Percentiles rank a stretch among this genome's conserved stretches.
Conservation (phyloP, 2,329 filamentous ascomycete species). For the Neurospora sp. region DNA sequence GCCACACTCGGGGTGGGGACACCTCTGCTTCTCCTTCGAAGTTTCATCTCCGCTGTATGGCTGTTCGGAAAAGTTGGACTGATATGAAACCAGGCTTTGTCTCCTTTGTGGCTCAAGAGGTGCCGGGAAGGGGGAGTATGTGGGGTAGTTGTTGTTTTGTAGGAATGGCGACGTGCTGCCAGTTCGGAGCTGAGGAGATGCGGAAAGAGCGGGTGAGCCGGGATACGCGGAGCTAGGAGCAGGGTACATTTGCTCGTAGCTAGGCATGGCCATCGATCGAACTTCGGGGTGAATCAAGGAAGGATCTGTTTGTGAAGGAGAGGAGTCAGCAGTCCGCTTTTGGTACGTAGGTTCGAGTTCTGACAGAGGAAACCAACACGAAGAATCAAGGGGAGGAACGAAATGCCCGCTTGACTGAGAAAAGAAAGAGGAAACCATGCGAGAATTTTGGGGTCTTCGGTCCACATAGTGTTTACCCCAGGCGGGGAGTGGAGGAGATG, state of each 20-base stretch:
- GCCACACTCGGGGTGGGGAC: slow-evolving; percentile 75
- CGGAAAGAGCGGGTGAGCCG: slow-evolving; percentile 54
- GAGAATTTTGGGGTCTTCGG: slow-evolving; percentile 17
- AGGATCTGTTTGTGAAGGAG: slow-evolving; percentile 33
- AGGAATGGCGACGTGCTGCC: slow-evolving; percentile 60
- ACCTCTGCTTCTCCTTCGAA: slow-evolving; percentile 58
- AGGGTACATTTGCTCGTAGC: slow-evolving; percentile 39
- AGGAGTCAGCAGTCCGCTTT: slow-evolving; percentile 26
- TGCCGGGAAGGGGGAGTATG: slow-evolving; percentile 44
- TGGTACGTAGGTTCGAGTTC: slow-evolving; percentile 10
- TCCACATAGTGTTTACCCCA: slow-evolving; percentile 22
- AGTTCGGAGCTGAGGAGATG: slow-evolving; percentile 41
- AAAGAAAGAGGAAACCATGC: slow-evolving; percentile 36
- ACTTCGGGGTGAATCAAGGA: slow-evolving; percentile 48
- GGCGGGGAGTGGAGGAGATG: slow-evolving; percentile 21
- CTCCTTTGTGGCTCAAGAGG: slow-evolving; percentile 43
- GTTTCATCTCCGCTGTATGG: slow-evolving; percentile 49
- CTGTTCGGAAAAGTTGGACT: slow-evolving; percentile 52
- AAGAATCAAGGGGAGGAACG: slow-evolving; percentile 39
- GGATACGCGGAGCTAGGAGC: slow-evolving; percentile 38
- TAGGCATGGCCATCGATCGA: slow-evolving; percentile 37
- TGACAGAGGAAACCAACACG: slow-evolving; percentile 41
- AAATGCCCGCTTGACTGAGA: slow-evolving; percentile 43
- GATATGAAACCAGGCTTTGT: slow-evolving; percentile 60
- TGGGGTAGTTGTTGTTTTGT: slow-evolving; percentile 33